Conservation (phyloP, 805 yeast genomes). For the Scheffersomyces spartinae region DNA sequence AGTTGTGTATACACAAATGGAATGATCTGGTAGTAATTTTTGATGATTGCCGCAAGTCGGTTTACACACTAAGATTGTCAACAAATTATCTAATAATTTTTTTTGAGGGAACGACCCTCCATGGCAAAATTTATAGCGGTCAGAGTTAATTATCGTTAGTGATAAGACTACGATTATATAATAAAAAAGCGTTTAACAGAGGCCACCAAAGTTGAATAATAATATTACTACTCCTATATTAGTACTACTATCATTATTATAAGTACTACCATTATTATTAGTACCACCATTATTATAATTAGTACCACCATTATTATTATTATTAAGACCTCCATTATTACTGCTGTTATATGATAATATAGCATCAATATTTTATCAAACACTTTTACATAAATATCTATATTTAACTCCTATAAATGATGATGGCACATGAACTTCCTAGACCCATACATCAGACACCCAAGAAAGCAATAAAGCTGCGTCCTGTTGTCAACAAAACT, state of each 20-base stretch:
- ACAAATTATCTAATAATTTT: too few species aligned
- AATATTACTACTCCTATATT: not conserved
- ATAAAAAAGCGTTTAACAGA: too few species aligned
- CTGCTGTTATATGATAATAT: constrained; percentile 1
- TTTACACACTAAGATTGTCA: too few species aligned
- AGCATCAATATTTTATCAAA: constrained; percentile 2
- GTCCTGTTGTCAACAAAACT: too few species aligned
- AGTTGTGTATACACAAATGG: not conserved
- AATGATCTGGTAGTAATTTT: constrained; percentile 1
- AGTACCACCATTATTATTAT: not conserved
- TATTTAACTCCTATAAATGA: constrained; percentile 4
- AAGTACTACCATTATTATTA: constrained; percentile 1
- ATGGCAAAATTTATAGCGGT: too few species aligned
- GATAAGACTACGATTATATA: too few species aligned
- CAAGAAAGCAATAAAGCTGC: constrained; percentile 6
- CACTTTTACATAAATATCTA: constrained; percentile 3
- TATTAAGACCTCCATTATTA: not conserved
- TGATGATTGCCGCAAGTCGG: not conserved
- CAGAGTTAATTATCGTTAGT: too few species aligned
- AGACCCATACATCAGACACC: constrained; percentile 12
- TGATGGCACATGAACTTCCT: constrained; percentile 27
- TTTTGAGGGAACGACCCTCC: too few species aligned
- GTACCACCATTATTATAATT: constrained; percentile 1
- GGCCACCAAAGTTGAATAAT: too few species aligned
- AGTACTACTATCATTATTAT: not conserved